Conservation (phyloP, 306 rosid species). For the Prunus davidiana region DNA sequence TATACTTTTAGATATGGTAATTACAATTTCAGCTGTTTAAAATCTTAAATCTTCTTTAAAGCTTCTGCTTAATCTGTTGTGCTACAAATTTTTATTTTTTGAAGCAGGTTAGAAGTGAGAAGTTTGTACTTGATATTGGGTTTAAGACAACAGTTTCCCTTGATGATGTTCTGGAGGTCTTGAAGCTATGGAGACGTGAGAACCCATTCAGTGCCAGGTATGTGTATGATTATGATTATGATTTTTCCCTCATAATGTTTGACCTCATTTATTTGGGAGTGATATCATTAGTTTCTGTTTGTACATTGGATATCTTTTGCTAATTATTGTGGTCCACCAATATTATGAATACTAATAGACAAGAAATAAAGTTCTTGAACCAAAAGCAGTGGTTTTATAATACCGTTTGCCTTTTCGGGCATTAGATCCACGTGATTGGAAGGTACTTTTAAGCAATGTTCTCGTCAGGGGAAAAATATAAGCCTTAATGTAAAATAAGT, state of each 20-base stretch:
- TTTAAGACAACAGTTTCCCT: constrained; percentile 76
- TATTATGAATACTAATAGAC: neutral
- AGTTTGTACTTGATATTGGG: constrained; percentile 60
- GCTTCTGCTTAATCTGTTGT: neutral
- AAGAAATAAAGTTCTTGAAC: neutral
- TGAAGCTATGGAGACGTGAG: constrained; percentile 59
- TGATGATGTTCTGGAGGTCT: constrained; percentile 55
- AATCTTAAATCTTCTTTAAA: neutral
- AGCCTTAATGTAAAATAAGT: neutral
- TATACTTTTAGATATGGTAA: neutral
- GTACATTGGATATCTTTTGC: neutral
- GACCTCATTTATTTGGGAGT: neutral
- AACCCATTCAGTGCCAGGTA: constrained; percentile 71
- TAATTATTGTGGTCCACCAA: neutral
- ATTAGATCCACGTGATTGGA: neutral
- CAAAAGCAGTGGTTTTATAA: neutral
- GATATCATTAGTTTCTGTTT: neutral
- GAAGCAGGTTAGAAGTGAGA: constrained; percentile 71
- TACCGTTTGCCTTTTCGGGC: neutral
- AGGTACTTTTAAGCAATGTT: neutral
- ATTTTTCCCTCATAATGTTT: constrained; percentile 2
- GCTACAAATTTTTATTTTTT: constrained; percentile 3
- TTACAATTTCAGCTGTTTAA: neutral
- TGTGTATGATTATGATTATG: constrained; percentile 33
- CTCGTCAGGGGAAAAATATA: neutral